These are phyloP conservation scores for Baudoinia panamericana DNA, from an alignment of 495 filamentous ascomycete species.

Conservation along the genomic window DNA sequence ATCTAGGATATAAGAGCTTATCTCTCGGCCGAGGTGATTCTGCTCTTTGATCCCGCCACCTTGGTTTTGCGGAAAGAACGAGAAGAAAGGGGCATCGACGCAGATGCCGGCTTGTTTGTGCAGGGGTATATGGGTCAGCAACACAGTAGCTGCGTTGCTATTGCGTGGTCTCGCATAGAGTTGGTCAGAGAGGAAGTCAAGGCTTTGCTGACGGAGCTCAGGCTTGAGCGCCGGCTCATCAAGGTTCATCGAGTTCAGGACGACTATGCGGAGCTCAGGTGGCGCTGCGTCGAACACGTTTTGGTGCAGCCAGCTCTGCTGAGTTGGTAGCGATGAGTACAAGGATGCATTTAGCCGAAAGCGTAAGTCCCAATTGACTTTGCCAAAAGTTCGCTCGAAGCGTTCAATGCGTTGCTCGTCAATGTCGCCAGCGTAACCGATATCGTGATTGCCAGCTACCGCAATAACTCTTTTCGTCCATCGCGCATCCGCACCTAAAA, in stretches of 20 bases:
- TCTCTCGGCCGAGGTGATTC: slow-evolving; percentile 66
- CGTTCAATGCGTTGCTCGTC: slow-evolving; percentile 54
- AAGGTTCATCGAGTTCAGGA: slow-evolving; percentile 83
- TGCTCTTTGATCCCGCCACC: slow-evolving; percentile 70
- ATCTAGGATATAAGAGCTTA: slow-evolving; percentile 55
- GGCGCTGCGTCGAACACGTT: slow-evolving; percentile 29
- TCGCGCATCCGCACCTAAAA: slow-evolving; percentile 38
- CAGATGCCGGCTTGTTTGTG: slow-evolving; percentile 76
- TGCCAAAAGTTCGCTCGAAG: slow-evolving; percentile 74
- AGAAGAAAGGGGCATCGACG: slow-evolving; percentile 68
- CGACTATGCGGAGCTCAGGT: slow-evolving; percentile 63
- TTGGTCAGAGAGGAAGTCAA: slow-evolving; percentile 69
- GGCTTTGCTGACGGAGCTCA: slow-evolving; percentile 55
- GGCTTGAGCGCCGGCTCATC: slow-evolving; percentile 61
- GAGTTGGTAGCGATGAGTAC: background rate
- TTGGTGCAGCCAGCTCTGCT: slow-evolving; percentile 4
- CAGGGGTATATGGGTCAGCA: slow-evolving; percentile 85
- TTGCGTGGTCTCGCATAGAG: slow-evolving; percentile 50
- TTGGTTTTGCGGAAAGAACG: slow-evolving; percentile 46
- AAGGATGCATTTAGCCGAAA: slow-evolving; percentile 40
- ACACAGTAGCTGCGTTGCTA: slow-evolving; percentile 49
- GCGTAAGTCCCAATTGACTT: slow-evolving; percentile 70
- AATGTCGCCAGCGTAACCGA: slow-evolving; percentile 89
- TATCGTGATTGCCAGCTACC: slow-evolving; percentile 86
- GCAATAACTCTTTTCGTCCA: slow-evolving; percentile 76